Evolutionary conservation across 2,329 filamentous ascomycete genomes (phyloP).

Genomic region (Colletotrichum sojae): DNA sequence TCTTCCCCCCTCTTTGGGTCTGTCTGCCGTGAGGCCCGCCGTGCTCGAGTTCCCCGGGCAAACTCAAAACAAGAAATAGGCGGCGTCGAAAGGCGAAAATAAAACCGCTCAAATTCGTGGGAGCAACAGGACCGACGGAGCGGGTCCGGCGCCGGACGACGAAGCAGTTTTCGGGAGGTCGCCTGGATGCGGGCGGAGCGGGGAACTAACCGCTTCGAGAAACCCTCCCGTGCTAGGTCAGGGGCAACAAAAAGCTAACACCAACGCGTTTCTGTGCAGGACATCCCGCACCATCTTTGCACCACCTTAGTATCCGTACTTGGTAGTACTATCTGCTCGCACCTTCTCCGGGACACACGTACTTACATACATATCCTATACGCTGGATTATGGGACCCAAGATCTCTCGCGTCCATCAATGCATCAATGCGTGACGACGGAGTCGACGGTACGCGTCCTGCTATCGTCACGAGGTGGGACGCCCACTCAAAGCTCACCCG

Average conservation of each 20-base stretch:
- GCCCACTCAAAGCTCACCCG: slow-evolving; percentile 23
- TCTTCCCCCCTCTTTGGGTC: neutral
- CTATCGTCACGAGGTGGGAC: slow-evolving; percentile 1
- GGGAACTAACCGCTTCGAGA: slow-evolving; percentile 36
- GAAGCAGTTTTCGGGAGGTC: slow-evolving; percentile 36
- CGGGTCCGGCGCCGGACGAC: slow-evolving; percentile 37
- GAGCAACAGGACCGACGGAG: slow-evolving; percentile 24
- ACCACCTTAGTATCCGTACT: neutral
- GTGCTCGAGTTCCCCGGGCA: slow-evolving; percentile 1
- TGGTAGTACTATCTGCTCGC: slow-evolving; percentile 7
- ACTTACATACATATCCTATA: neutral
- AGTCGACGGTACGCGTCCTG: slow-evolving; percentile 11
- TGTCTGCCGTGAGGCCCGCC: neutral
- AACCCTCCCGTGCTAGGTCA: slow-evolving; percentile 29
- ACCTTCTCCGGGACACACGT: neutral
- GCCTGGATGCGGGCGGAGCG: slow-evolving; percentile 22
- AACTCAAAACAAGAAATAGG: neutral
- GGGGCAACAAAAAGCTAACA: slow-evolving; percentile 7
- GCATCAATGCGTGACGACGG: slow-evolving; percentile 26
- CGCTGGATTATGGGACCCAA: neutral
- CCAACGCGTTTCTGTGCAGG: slow-evolving; percentile 5
- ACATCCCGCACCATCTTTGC: neutral
- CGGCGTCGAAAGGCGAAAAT: neutral
- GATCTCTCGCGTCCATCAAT: slow-evolving; percentile 22
- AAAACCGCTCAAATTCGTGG: slow-evolving; percentile 28